Conservation (phyloP, 306 rosid species). For the Pyrus betulifolia region DNA sequence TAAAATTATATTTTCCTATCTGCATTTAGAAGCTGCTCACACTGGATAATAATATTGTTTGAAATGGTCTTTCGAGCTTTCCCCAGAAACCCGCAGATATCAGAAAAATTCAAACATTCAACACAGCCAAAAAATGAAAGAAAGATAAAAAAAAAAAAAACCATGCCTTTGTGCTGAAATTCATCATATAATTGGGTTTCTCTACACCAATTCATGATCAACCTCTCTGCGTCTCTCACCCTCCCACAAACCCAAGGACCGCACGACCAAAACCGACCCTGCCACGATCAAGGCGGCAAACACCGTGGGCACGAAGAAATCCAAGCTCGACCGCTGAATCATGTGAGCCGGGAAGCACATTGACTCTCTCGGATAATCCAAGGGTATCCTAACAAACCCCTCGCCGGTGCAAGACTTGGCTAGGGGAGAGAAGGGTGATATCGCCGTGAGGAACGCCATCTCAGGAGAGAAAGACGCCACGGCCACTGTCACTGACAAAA, state of each 20-base stretch:
- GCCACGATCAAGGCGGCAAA: slow-evolving; percentile 59
- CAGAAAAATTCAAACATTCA: not conserved
- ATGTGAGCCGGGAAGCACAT: slow-evolving; percentile 48
- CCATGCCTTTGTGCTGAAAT: no score
- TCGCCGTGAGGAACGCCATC: slow-evolving; percentile 35
- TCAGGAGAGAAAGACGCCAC: slow-evolving; percentile 46
- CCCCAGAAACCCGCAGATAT: not conserved
- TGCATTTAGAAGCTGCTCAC: not conserved
- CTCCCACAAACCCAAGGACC: slow-evolving; percentile 25
- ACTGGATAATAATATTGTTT: not conserved
- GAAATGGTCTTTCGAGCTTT: not conserved
- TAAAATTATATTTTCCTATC: no score
- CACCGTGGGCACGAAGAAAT: slow-evolving; percentile 64
- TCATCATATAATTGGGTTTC: no score
- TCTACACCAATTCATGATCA: not conserved
- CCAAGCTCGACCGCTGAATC: slow-evolving; percentile 40
- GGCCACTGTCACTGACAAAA: slow-evolving; percentile 34
- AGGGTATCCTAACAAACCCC: slow-evolving; percentile 41
- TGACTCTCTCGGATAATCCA: slow-evolving; percentile 49
- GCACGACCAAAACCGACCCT: slow-evolving; percentile 51
- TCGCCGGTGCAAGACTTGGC: slow-evolving; percentile 25
- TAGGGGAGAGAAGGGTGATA: slow-evolving; percentile 36
- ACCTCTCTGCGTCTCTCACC: not conserved
- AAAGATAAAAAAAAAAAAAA: no score
- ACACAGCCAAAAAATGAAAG: not conserved